Evolutionary conservation across 2,329 filamentous ascomycete genomes (phyloP).

Genomic region (Albophoma yamanashiensis): DNA sequence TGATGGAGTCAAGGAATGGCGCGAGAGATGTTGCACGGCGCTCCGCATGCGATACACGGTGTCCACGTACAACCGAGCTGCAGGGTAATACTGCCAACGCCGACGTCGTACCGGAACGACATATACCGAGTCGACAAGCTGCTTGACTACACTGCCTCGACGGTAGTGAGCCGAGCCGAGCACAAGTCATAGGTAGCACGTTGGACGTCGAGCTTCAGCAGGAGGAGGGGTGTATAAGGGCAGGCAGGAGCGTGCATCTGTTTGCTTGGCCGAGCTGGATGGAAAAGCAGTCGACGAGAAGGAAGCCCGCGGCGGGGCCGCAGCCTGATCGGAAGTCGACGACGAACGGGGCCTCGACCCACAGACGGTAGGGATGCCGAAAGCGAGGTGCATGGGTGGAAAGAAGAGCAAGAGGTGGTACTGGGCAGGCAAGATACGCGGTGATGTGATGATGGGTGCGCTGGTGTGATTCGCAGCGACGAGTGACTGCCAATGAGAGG

Average conservation of each 20-base stretch:
- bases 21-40: constrained; percentile 25
- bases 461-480: constrained; percentile 4
- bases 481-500: constrained; percentile 10
- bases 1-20: constrained; percentile 10
- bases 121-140: constrained; percentile 7
- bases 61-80: constrained; percentile 17
- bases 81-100: constrained; percentile 33
- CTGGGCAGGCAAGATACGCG: neutral
- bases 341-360: neutral
- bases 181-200: constrained; percentile 1
- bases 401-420: neutral
- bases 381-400: constrained; percentile 1
- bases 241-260: neutral
- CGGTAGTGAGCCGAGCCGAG: constrained; percentile 2
- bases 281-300: neutral
- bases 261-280: constrained; percentile 2
- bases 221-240: neutral
- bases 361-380: constrained; percentile 1
- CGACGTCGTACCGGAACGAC: constrained; percentile 27
- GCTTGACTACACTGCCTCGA: constrained; percentile 2
- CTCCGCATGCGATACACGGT: constrained; percentile 21
- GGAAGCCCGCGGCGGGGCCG: neutral
- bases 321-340: constrained; percentile 1
- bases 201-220: neutral
- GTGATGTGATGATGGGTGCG: constrained; percentile 3